Percentiles rank a stretch among this genome's conserved stretches.
Conservation (phyloP, 306 rosid genomes). For the Glycine latifolia region DNA sequence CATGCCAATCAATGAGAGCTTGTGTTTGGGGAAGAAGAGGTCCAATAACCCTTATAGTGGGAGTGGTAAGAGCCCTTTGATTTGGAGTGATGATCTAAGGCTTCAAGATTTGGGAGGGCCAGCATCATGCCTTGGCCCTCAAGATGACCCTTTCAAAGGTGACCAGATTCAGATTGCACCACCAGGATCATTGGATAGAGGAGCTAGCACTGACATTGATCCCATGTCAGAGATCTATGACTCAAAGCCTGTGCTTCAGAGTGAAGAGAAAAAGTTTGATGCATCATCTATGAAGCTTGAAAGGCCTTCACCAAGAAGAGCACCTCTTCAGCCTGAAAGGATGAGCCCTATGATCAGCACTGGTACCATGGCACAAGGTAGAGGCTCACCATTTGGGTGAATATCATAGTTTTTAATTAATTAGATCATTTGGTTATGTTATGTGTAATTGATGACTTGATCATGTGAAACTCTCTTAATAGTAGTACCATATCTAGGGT, state of each 20-base stretch:
- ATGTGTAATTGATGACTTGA: slow-evolving; percentile 57
- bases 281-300: slow-evolving; percentile 71
- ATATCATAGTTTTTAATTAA: slow-evolving; percentile 13
- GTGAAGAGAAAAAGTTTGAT: slow-evolving; percentile 69
- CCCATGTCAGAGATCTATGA: slow-evolving; percentile 73
- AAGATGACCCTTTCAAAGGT: slow-evolving; percentile 48
- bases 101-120: slow-evolving; percentile 90
- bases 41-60: slow-evolving; percentile 63
- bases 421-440: slow-evolving; percentile 30
- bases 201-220: slow-evolving; percentile 59
- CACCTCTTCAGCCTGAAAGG: slow-evolving; percentile 60
- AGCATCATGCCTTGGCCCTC: slow-evolving; percentile 61
- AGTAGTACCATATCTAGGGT: slow-evolving; percentile 48
- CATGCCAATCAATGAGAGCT: slow-evolving; percentile 52
- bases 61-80: slow-evolving; percentile 82
- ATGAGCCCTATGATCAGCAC: slow-evolving; percentile 79
- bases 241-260: slow-evolving; percentile 67
- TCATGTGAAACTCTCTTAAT: slow-evolving; percentile 33
- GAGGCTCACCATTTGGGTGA: slow-evolving; percentile 77
- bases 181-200: slow-evolving; percentile 61
- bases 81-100: slow-evolving; percentile 92
- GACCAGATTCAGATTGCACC: slow-evolving; percentile 71
- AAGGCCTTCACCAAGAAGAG: slow-evolving; percentile 84
- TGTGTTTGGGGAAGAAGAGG: slow-evolving; percentile 78
- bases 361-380: slow-evolving; percentile 65